phyloP scores from a whole-genome alignment of 768 basidiomycete species.

The Clavaria fumosa region DNA sequence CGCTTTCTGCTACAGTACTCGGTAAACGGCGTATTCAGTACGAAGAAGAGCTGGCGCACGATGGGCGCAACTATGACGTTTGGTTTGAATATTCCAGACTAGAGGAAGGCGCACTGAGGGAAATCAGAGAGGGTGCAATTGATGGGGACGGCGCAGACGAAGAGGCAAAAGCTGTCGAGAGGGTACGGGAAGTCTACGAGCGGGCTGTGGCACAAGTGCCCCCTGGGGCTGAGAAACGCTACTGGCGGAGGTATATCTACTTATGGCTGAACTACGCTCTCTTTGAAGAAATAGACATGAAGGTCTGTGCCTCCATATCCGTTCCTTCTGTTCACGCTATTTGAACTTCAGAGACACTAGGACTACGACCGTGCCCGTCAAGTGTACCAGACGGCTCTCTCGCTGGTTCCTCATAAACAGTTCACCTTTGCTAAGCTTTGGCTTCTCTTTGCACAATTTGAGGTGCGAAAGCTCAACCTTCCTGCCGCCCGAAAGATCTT shows the following conservation, averaged over 20 bases:
- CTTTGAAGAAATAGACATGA: slow-evolving; percentile 92
- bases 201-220: slow-evolving; percentile 91
- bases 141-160: slow-evolving; percentile 73
- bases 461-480: slow-evolving; percentile 71
- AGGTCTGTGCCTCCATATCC: slow-evolving; percentile 31
- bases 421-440: slow-evolving; percentile 98
- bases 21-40: slow-evolving; percentile 98
- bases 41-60: slow-evolving; percentile 86
- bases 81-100: slow-evolving; percentile 96
- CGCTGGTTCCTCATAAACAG: slow-evolving; percentile 85
- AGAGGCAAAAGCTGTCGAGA: slow-evolving; percentile 38
- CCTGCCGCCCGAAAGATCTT: slow-evolving; percentile 77
- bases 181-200: slow-evolving; percentile 91
- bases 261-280: slow-evolving; percentile 91
- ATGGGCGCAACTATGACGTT: slow-evolving; percentile 89
- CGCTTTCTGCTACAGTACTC: slow-evolving; percentile 85
- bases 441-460: slow-evolving; percentile 86
- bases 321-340: slow-evolving; percentile 1
- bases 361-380: slow-evolving; percentile 78
- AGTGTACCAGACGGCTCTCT: slow-evolving; percentile 81
- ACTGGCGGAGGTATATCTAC: slow-evolving; percentile 84
- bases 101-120: slow-evolving; percentile 76
- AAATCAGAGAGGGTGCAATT: slow-evolving; percentile 56
- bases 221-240: slow-evolving; percentile 83
- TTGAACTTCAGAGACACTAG: slow-evolving; percentile 21